phyloP scores from a whole-genome alignment of 176 grass and related monocot species.

The Cocos nucifera region DNA sequence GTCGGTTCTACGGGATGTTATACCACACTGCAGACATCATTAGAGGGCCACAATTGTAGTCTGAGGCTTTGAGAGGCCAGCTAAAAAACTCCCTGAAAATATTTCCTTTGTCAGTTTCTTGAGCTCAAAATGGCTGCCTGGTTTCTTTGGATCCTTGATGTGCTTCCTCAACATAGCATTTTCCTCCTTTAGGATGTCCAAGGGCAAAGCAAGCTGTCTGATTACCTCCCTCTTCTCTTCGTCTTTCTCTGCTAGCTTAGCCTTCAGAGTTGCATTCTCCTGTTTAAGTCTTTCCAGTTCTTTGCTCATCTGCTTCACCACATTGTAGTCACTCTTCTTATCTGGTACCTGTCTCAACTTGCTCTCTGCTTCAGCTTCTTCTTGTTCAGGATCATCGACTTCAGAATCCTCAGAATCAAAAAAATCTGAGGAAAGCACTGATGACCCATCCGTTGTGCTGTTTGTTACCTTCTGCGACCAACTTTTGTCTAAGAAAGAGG shows the following conservation, averaged over 20 bases:
- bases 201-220: conserved; percentile 60
- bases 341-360: not conserved
- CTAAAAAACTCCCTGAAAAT: conserved; percentile 48
- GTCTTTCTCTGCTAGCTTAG: conserved; percentile 51
- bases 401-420: conserved; percentile 58
- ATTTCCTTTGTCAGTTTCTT: conserved; percentile 57
- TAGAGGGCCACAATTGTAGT: conserved; percentile 57
- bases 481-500: conserved; percentile 29
- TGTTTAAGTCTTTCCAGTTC: conserved; percentile 31
- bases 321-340: conserved; percentile 7
- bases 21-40: not conserved
- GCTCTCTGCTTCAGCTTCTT: conserved; percentile 5
- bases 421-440: conserved; percentile 24
- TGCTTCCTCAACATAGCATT: conserved; percentile 39
- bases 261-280: conserved; percentile 27
- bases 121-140: conserved; percentile 33
- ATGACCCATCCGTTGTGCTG: conserved; percentile 13
- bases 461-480: conserved; percentile 14
- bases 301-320: conserved; percentile 24
- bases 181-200: conserved; percentile 58
- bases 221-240: conserved; percentile 98
- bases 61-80: conserved; percentile 23
- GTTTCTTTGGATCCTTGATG: conserved; percentile 27
- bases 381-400: conserved; percentile 65
- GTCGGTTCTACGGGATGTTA: no score